Evolutionary conservation across 176 grass and related monocot species (phyloP).

Genomic region (Avena eriantha): DNA sequence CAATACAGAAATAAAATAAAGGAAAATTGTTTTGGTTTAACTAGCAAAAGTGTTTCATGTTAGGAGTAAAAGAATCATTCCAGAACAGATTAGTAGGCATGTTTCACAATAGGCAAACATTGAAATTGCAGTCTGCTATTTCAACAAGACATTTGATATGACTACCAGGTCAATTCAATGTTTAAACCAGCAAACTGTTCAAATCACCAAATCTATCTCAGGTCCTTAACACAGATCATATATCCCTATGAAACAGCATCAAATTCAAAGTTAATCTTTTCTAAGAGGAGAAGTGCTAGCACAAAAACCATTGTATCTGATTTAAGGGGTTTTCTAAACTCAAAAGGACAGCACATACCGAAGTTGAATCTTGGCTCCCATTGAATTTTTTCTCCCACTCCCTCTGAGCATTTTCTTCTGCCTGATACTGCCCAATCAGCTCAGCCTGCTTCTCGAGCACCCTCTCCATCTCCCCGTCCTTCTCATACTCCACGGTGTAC

Average conservation of each 20-base stretch:
- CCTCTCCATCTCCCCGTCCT: slow-evolving; percentile 82
- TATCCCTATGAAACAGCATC: neutral
- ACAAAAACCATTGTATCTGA: slow-evolving; percentile 4
- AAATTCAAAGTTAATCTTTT: slow-evolving; percentile 6
- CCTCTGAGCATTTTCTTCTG: slow-evolving; percentile 91
- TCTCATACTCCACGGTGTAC: slow-evolving; percentile 41
- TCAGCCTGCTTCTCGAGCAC: slow-evolving; percentile 84
- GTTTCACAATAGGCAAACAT: neutral
- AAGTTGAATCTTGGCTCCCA: slow-evolving; percentile 33
- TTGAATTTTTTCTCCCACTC: slow-evolving; percentile 95
- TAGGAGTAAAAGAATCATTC: neutral
- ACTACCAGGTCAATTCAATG: neutral
- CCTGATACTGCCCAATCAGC: slow-evolving; percentile 77
- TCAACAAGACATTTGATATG: neutral
- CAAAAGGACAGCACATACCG: slow-evolving; percentile 45
- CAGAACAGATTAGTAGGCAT: neutral
- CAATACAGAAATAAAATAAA: neutral
- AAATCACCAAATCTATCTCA: neutral
- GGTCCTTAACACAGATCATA: neutral
- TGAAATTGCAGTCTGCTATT: neutral
- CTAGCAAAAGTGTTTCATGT: slow-evolving; percentile 11
- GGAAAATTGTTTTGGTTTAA: slow-evolving; percentile 36
- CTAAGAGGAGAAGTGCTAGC: neutral
- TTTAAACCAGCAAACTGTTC: neutral
- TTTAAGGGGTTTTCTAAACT: neutral